Evolutionary conservation across 495 filamentous ascomycete genomes (phyloP).

Genomic region (Parathielavia hyrcaniae): DNA sequence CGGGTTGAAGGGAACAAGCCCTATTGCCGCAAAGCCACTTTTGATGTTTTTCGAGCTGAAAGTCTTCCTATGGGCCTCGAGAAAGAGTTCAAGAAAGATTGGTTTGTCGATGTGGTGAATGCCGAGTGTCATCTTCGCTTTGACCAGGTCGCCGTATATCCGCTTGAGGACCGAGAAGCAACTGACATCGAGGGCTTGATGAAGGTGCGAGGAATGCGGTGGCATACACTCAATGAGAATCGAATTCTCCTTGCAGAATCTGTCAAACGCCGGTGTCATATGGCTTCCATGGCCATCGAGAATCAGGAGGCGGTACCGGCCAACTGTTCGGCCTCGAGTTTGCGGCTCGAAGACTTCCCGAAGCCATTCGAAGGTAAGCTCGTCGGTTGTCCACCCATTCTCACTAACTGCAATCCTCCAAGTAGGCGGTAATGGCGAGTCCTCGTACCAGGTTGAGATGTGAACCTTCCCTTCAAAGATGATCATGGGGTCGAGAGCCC

Average conservation of each 20-base stretch:
- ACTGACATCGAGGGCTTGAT: neutral
- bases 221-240: neutral
- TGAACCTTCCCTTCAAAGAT: slow-evolving; percentile 1
- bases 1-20: no score
- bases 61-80: neutral
- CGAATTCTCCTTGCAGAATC: neutral
- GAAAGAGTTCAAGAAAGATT: neutral
- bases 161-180: slow-evolving; percentile 1
- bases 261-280: neutral
- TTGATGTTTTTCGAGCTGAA: no score
- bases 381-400: neutral
- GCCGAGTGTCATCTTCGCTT: neutral
- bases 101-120: neutral
- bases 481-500: neutral
- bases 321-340: neutral
- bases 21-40: no score
- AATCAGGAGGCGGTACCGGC: slow-evolving; percentile 1
- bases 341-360: neutral
- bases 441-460: neutral
- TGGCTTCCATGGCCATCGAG: neutral
- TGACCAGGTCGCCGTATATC: neutral
- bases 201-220: neutral
- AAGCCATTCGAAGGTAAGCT: slow-evolving; percentile 2
- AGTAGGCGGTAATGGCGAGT: neutral
- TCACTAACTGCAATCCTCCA: neutral